phyloP scores from a whole-genome alignment of 345 rosid species.

The Eucalyptus curtisii region DNA sequence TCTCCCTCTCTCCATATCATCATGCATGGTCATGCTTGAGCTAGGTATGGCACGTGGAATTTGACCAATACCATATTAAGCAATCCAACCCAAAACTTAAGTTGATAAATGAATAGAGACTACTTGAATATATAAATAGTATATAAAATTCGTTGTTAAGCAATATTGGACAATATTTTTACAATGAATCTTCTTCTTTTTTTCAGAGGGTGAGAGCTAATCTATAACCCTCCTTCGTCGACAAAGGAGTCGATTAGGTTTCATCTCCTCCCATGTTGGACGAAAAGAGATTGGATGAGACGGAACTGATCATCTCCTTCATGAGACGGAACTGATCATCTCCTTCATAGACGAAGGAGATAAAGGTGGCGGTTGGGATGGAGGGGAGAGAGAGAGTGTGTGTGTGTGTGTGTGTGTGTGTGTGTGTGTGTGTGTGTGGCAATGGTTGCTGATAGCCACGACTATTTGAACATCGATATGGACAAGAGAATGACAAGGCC shows the following conservation, averaged over 20 bases:
- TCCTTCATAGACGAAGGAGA: background rate
- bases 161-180: background rate
- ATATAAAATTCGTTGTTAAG: background rate
- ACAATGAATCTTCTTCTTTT: background rate
- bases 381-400: too few relatives aligned
- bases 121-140: background rate
- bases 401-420: too few relatives aligned
- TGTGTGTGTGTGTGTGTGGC: too few relatives aligned
- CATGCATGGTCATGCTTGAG: background rate
- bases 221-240: background rate
- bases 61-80: background rate
- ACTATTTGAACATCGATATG: too few relatives aligned
- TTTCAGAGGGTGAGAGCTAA: background rate
- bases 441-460: too few relatives aligned
- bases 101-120: background rate
- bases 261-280: background rate
- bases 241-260: background rate
- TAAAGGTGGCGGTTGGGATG: too few relatives aligned
- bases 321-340: background rate
- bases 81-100: background rate
- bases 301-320: background rate
- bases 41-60: accelerated
- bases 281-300: background rate
- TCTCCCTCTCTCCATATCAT: background rate
- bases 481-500: too few relatives aligned